Base-by-base conservation (phyloP, 1,284 basidiomycete genomes). In the Ustilago cynodontis region DNA sequence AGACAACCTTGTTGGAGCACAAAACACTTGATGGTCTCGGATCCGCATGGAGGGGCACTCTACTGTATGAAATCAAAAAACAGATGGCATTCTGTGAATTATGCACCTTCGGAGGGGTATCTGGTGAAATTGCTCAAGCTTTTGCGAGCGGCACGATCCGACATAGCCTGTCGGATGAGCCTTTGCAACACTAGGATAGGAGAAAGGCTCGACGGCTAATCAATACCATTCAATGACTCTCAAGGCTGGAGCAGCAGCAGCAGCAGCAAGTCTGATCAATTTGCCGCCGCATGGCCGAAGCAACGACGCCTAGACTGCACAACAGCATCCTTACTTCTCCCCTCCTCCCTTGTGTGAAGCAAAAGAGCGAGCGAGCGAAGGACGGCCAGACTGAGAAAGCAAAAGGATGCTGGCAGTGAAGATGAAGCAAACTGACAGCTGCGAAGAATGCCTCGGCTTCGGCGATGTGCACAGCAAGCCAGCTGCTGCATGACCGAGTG, bases 401-500 rank as follows among this genome's bases (percentile, higher is more conserved):
- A 11, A 33, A 33, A 33, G 31, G 31, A 33, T 5, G 31, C 31
- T 33, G 31, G 11, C 31, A 11, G 31, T 33, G 31, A 33, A 33
- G 31, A 33, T 6, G 26, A 24, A 3, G 13, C 26, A 49, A 49
- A 31, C 16, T 33, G 50, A 52, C 50, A 52, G 50, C 28, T 20
- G 50, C 10, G 18, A 52, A 31, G 54, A n/a, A 18, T 57, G 55
- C 55, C 41, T 57, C 58, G 59, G 68, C 68, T 71, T 71, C 68
- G 68, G 62, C 68, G 68, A 71, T 58, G 58, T 54, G 37, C 47
- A 51, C 35, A 37, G 49, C 52, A 37, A 29, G 11, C 28, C 33
- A n/a, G n/a, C 29, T 33, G 31, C 31, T 45, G 47, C 53, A 16
- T 51, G 37, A 18, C 65, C 53, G 59, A 67, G 59, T 67, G 65